Evolutionary conservation across 257 asterid species (phyloP).

Genomic region (Scutellaria galericulata): DNA sequence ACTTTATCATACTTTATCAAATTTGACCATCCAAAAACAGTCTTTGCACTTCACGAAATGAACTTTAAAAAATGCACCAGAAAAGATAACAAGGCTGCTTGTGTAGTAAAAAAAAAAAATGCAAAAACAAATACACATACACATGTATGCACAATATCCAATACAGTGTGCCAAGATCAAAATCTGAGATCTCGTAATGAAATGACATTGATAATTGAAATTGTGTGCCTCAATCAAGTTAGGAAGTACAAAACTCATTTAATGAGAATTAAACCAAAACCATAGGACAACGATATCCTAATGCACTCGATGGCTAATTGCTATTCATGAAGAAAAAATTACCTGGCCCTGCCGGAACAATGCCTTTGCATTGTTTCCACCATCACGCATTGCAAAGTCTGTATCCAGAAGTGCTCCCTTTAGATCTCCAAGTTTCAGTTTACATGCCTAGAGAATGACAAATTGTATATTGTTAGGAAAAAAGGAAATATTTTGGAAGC

Average conservation of each 20-base stretch:
- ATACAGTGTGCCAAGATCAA: neutral
- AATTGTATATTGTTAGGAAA: neutral
- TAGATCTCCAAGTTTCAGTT: slow-evolving; percentile 84
- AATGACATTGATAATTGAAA: slow-evolving; percentile 4
- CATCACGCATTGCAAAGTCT: slow-evolving; percentile 96
- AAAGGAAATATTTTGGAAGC: neutral
- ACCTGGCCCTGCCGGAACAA: slow-evolving; percentile 99
- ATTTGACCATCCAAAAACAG: too few relatives aligned
- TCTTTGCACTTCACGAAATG: neutral
- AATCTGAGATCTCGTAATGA: neutral
- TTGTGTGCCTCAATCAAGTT: slow-evolving; percentile 1
- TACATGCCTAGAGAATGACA: slow-evolving; percentile 68
- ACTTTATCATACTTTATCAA: too few relatives aligned
- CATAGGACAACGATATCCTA: neutral
- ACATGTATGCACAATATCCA: neutral
- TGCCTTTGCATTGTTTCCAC: slow-evolving; percentile 94
- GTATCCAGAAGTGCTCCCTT: slow-evolving; percentile 92
- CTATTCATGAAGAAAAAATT: slow-evolving; percentile 25
- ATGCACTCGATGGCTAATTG: neutral
- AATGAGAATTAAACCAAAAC: neutral
- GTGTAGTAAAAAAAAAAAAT: neutral
- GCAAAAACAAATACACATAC: neutral
- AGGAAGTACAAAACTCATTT: neutral
- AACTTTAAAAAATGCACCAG: neutral
- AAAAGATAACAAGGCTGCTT: neutral